Conservation (phyloP, 2,329 filamentous ascomycete species). For the Fonsecaea pedrosoi region DNA sequence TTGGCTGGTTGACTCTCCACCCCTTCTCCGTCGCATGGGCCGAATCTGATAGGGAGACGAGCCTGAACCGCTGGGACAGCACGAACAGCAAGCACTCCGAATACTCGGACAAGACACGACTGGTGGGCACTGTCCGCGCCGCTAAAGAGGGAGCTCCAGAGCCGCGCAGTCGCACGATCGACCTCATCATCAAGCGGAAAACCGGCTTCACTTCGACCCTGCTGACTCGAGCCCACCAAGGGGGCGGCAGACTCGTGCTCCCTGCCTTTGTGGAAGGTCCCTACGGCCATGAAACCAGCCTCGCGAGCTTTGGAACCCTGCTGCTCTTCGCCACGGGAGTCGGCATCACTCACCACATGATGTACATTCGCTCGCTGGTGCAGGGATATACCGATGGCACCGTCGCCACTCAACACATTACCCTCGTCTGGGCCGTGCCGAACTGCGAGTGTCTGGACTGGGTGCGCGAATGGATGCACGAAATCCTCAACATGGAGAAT, state of each 20-base stretch:
- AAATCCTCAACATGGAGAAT: slow-evolving; percentile 77
- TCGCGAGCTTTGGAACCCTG: slow-evolving; percentile 89
- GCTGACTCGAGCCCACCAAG: slow-evolving; percentile 71
- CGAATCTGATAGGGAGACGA: slow-evolving; percentile 53
- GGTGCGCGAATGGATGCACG: slow-evolving; percentile 84
- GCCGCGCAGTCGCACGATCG: slow-evolving; percentile 61
- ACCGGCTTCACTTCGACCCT: slow-evolving; percentile 86
- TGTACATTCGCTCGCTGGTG: slow-evolving; percentile 79
- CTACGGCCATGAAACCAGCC: slow-evolving; percentile 80
- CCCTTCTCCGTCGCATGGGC: slow-evolving; percentile 81
- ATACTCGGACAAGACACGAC: slow-evolving; percentile 5
- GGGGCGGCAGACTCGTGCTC: slow-evolving; percentile 66
- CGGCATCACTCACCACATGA: slow-evolving; percentile 93
- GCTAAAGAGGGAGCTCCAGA: slow-evolving; percentile 39
- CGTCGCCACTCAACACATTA: slow-evolving; percentile 79
- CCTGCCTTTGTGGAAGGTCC: slow-evolving; percentile 85
- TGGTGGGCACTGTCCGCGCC: neutral
- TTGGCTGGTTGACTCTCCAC: slow-evolving; percentile 74
- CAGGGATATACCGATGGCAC: slow-evolving; percentile 71
- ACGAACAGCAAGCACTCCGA: neutral
- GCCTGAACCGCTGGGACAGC: neutral
- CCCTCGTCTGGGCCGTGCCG: slow-evolving; percentile 90
- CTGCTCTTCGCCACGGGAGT: slow-evolving; percentile 91
- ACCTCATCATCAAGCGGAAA: slow-evolving; percentile 83
- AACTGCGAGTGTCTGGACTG: slow-evolving; percentile 88